A percentile compares a stretch with the other conserved stretches of the same genome.
These are phyloP conservation scores for Auricularia sp. DNA, from an alignment of 768 basidiomycete species.

Conservation along the genomic window DNA sequence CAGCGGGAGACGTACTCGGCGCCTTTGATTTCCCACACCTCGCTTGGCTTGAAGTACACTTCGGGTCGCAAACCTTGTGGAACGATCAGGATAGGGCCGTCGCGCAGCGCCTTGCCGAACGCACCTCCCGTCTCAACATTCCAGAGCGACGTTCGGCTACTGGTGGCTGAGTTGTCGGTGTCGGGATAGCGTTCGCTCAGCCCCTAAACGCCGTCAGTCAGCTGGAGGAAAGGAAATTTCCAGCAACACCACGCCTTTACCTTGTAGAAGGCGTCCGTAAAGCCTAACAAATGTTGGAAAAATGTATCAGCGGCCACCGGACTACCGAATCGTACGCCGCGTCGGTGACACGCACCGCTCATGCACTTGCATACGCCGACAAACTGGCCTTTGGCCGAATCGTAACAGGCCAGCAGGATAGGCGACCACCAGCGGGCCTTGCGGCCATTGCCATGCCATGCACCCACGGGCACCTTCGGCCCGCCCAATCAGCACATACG, in stretches of 20 bases:
- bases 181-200: conserved; percentile 59
- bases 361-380: conserved; percentile 87
- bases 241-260: conserved; percentile 24
- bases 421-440: conserved; percentile 93
- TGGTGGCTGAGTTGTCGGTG: conserved; percentile 43
- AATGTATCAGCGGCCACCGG: not conserved
- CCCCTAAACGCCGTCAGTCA: conserved; percentile 26
- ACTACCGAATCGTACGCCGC: not conserved
- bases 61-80: conserved; percentile 47
- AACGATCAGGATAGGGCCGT: not conserved
- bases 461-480: conserved; percentile 35
- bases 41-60: conserved; percentile 58
- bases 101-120: conserved; percentile 9
- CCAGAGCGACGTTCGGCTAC: conserved; percentile 43
- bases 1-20: conserved; percentile 41
- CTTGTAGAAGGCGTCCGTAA: conserved; percentile 76
- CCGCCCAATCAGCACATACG: conserved; percentile 17
- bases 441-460: conserved; percentile 84
- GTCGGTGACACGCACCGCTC: conserved; percentile 43
- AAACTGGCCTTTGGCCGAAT: conserved; percentile 46
- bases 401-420: conserved; percentile 68
- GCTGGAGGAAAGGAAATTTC: not conserved
- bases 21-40: conserved; percentile 80
- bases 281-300: conserved; percentile 36
- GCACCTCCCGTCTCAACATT: conserved; percentile 56